Percentiles rank a stretch among this genome's conserved stretches.
phyloP scores from a whole-genome alignment of 768 basidiomycete species.

The Termitomyces sp. region DNA sequence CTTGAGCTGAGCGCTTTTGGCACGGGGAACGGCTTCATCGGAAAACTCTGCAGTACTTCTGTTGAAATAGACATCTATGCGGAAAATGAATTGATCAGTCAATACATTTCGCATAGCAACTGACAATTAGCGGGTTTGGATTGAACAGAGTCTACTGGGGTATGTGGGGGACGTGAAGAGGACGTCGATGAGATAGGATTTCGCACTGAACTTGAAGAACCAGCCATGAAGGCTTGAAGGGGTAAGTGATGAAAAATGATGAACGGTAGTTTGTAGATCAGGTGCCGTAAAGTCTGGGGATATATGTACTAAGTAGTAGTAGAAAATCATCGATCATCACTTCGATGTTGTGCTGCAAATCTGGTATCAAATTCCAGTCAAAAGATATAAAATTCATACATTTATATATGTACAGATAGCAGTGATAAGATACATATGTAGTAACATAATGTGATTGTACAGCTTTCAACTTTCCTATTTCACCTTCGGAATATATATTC shows the following conservation, averaged over 20 bases:
- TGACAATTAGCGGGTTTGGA: conserved; percentile 27
- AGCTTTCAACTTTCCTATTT: neutral
- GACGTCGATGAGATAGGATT: conserved; percentile 8
- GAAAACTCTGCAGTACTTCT: conserved; percentile 72
- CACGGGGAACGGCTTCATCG: conserved; percentile 74
- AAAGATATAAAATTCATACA: neutral
- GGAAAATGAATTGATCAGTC: conserved; percentile 9
- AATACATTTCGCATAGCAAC: conserved; percentile 3
- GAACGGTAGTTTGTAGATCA: neutral
- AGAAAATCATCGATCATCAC: no score
- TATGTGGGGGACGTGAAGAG: conserved; percentile 10
- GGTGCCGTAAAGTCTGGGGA: no score
- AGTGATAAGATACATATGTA: neutral
- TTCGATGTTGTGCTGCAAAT: neutral
- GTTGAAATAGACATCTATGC: conserved; percentile 86
- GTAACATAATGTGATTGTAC: conserved; percentile 2
- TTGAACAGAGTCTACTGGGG: conserved; percentile 9
- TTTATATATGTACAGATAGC: neutral
- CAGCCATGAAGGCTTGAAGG: conserved; percentile 7
- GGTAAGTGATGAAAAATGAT: neutral
- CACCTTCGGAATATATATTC: neutral
- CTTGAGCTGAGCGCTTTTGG: conserved; percentile 90
- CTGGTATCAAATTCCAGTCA: neutral
- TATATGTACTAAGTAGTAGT: no score
- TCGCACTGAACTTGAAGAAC: conserved; percentile 10